Evolutionary conservation across 768 basidiomycete species (phyloP).

Genomic region (Leccinum rimulosum): DNA sequence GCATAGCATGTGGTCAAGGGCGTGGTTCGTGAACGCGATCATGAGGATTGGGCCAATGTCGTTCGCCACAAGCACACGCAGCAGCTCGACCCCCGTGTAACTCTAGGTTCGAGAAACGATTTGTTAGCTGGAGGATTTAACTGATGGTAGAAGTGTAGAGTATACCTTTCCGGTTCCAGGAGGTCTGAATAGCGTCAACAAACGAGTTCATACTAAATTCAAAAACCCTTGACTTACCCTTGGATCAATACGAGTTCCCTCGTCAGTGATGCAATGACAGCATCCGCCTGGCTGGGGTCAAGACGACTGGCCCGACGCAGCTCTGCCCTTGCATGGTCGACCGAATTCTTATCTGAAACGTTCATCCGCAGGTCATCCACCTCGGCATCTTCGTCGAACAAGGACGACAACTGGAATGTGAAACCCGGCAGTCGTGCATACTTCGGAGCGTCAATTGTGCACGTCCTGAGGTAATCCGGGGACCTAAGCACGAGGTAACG

Average conservation of each 20-base stretch:
- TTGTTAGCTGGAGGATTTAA: not conserved
- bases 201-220: not conserved
- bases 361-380: conserved; percentile 40
- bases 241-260: conserved; percentile 68
- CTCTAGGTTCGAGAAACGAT: conserved; percentile 37
- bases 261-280: conserved; percentile 58
- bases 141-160: too few species aligned
- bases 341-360: conserved; percentile 40
- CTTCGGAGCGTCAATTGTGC: conserved; percentile 46
- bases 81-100: conserved; percentile 65
- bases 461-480: conserved; percentile 30
- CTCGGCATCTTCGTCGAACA: conserved; percentile 44
- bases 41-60: conserved; percentile 51
- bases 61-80: conserved; percentile 61
- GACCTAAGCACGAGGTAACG: conserved; percentile 49
- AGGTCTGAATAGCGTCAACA: conserved; percentile 42
- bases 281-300: conserved; percentile 70
- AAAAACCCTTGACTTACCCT: conserved; percentile 44
- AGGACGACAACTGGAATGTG: conserved; percentile 50
- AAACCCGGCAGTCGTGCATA: conserved; percentile 58
- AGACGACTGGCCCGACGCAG: conserved; percentile 51
- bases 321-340: conserved; percentile 45
- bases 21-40: conserved; percentile 76
- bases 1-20: conserved; percentile 68
- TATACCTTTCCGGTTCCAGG: conserved; percentile 76